Percentiles rank a stretch among this genome's conserved stretches.
phyloP scores from a whole-genome alignment of 805 yeast genomes.

The Kazachstania africana region DNA sequence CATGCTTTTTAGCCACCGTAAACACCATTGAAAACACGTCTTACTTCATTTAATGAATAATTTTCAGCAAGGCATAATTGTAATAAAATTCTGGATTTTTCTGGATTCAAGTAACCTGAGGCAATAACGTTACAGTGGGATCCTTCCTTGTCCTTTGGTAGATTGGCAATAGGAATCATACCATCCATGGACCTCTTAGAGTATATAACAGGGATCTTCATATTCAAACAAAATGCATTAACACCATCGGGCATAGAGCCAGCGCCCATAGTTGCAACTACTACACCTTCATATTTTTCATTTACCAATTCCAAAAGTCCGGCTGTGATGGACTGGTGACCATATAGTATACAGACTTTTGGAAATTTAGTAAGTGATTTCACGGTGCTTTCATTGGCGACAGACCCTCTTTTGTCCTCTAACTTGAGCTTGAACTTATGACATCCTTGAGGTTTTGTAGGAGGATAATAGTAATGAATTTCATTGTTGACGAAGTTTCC shows the following conservation, averaged over 20 bases:
- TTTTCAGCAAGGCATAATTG: constrained; percentile 41
- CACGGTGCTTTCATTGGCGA: no score
- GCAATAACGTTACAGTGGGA: constrained; percentile 40
- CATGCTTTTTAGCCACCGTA: constrained; percentile 45
- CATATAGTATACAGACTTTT: constrained; percentile 43
- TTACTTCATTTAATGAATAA: constrained; percentile 31
- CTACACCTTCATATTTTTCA: constrained; percentile 41
- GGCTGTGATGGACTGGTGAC: constrained; percentile 48
- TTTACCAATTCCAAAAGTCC: constrained; percentile 36
- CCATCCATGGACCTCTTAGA: constrained; percentile 64
- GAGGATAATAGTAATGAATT: constrained; percentile 53
- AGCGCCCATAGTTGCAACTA: constrained; percentile 62
- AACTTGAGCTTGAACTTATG: constrained; percentile 31
- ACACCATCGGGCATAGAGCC: constrained; percentile 48
- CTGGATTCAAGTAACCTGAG: constrained; percentile 57
- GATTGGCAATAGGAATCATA: constrained; percentile 45
- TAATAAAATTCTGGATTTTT: constrained; percentile 45
- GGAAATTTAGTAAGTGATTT: constrained; percentile 13
- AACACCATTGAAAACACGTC: constrained; percentile 36
- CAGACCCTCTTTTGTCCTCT: no score
- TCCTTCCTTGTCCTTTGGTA: constrained; percentile 28
- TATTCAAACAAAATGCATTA: constrained; percentile 31
- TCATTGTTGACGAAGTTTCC: constrained; percentile 60
- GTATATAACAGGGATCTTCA: constrained; percentile 43
- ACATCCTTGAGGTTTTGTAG: constrained; percentile 44